Percentiles rank a stretch among this genome's conserved stretches.
Evolutionary conservation across 768 basidiomycete genomes (phyloP).

Genomic region (Nevesoporus exiguus): DNA sequence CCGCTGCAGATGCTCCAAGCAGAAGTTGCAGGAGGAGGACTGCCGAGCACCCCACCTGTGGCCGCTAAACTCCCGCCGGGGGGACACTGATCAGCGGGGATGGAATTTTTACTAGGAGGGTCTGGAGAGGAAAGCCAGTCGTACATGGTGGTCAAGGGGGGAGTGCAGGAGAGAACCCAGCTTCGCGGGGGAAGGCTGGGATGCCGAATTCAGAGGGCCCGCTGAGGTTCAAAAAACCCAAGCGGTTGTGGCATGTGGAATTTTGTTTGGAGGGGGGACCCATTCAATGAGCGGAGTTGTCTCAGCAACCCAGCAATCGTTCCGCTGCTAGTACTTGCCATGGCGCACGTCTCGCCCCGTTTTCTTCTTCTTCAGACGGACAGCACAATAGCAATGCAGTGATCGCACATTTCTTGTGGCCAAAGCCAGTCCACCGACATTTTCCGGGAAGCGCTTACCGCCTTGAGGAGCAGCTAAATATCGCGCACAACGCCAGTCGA

Average conservation of each 20-base stretch:
- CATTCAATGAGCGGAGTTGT: constrained; percentile 23
- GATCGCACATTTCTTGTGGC: constrained; percentile 12
- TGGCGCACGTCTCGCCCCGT: not conserved
- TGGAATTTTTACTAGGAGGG: not conserved
- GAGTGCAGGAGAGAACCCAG: too few relatives aligned
- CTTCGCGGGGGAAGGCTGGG: too few relatives aligned
- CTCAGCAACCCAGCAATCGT: too few relatives aligned
- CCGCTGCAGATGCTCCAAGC: not conserved
- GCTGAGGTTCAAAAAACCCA: constrained; percentile 2
- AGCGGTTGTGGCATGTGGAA: constrained; percentile 11
- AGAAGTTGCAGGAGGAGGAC: not conserved
- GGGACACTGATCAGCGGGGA: not conserved
- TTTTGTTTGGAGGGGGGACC: constrained; percentile 8
- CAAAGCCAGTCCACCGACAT: too few relatives aligned
- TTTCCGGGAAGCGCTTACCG: constrained; percentile 3
- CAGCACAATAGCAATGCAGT: not conserved
- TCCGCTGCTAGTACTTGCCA: not conserved
- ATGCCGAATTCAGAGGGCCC: not conserved
- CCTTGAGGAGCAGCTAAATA: constrained; percentile 9
- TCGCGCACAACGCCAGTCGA: not conserved
- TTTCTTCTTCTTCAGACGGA: not conserved
- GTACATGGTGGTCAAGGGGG: too few relatives aligned
- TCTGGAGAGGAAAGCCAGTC: not conserved
- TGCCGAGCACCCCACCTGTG: not conserved
- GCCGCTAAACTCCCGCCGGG: not conserved